These are phyloP conservation scores for Panicum miliaceum DNA, from an alignment of 176 grass and related monocot genomes.

Conservation along the genomic window DNA sequence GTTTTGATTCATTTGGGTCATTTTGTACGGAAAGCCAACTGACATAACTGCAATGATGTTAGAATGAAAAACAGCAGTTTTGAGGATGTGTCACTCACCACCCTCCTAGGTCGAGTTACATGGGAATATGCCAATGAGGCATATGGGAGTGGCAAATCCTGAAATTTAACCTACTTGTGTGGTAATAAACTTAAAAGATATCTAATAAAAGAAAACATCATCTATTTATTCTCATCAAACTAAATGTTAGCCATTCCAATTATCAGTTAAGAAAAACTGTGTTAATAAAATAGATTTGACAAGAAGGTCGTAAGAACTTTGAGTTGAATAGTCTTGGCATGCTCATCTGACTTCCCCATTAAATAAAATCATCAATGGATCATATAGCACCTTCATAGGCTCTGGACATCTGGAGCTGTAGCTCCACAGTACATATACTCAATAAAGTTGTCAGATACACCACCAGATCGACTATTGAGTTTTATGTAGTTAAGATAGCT, in stretches of 20 bases:
- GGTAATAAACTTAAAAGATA: background rate
- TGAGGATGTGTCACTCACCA: background rate
- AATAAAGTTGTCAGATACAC: background rate
- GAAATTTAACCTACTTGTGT: background rate
- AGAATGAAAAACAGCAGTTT: background rate
- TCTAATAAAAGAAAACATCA: background rate
- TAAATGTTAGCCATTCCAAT: background rate
- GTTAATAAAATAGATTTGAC: background rate
- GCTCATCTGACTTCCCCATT: background rate
- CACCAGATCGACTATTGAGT: background rate
- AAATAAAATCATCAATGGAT: background rate
- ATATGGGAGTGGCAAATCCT: background rate
- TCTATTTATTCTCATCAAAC: conserved; percentile 2
- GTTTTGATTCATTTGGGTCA: conserved; percentile 1
- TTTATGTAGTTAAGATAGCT: background rate
- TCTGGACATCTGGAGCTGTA: conserved; percentile 8
- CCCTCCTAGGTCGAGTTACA: background rate
- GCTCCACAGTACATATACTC: background rate
- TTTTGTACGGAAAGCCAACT: background rate
- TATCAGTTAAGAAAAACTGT: background rate
- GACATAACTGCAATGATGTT: background rate
- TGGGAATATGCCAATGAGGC: background rate
- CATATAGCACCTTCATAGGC: conserved; percentile 10
- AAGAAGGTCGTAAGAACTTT: background rate
- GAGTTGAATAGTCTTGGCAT: background rate